A percentile compares a stretch with the other conserved stretches of the same genome.
phyloP scores from a whole-genome alignment of 2,329 filamentous ascomycete species.

The Sarocladium brachiariae region DNA sequence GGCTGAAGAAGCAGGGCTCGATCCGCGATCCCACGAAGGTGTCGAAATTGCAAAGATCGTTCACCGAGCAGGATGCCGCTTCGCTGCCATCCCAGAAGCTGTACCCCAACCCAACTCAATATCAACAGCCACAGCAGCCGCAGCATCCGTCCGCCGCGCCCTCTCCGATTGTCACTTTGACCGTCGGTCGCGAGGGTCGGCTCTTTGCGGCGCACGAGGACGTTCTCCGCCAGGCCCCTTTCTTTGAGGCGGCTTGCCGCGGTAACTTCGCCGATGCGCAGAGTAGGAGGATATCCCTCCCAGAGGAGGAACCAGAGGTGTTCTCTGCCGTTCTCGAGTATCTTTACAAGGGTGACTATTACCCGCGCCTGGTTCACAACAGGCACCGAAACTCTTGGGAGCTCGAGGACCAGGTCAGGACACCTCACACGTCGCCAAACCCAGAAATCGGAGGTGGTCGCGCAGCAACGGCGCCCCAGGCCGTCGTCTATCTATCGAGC shows the following conservation, averaged over 20 bases:
- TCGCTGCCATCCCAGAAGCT: slow-evolving; percentile 14
- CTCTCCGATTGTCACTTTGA: slow-evolving; percentile 77
- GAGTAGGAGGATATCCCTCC: slow-evolving; percentile 71
- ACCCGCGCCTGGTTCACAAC: slow-evolving; percentile 80
- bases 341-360: slow-evolving; percentile 95
- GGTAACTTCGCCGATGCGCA: slow-evolving; percentile 66
- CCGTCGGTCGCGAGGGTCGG: slow-evolving; percentile 76
- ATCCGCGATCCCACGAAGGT: slow-evolving; percentile 70
- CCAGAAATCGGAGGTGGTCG: slow-evolving; percentile 38
- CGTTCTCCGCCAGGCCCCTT: slow-evolving; percentile 78
- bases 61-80: slow-evolving; percentile 48
- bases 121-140: slow-evolving; percentile 9
- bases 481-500: slow-evolving; percentile 63
- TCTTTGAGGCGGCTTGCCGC: slow-evolving; percentile 67
- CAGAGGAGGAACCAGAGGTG: slow-evolving; percentile 78
- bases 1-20: slow-evolving; percentile 58
- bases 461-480: slow-evolving; percentile 37
- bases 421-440: slow-evolving; percentile 46
- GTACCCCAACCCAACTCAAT: slow-evolving; percentile 9
- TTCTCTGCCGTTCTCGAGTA: slow-evolving; percentile 93
- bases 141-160: slow-evolving; percentile 22
- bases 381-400: slow-evolving; percentile 82
- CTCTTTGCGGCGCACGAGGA: slow-evolving; percentile 95
- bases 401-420: slow-evolving; percentile 60
- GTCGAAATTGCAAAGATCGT: slow-evolving; percentile 78